phyloP scores from a whole-genome alignment of 176 grass and related monocot genomes.

The Ensete glaucum region DNA sequence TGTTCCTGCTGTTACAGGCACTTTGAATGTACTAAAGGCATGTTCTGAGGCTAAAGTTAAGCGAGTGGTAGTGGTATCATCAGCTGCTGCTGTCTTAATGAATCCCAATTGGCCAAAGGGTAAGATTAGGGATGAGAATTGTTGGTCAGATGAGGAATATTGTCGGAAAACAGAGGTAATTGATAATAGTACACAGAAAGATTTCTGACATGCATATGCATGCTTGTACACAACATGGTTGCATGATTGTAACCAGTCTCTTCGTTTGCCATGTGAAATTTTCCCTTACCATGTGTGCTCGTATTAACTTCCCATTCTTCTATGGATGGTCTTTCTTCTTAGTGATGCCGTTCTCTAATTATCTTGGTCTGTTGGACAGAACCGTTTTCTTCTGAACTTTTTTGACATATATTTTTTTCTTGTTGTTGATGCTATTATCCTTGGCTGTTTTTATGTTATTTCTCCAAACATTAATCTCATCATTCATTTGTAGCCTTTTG shows the following conservation, averaged over 20 bases:
- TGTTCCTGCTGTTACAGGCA: slow-evolving; percentile 50
- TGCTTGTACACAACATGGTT: background rate
- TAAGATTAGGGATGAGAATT: slow-evolving; percentile 45
- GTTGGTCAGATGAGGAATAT: slow-evolving; percentile 54
- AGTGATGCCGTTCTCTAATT: background rate
- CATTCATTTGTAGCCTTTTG: too few relatives aligned
- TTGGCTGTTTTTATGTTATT: background rate
- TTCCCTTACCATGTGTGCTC: too few relatives aligned
- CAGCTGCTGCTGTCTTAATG: slow-evolving; percentile 27
- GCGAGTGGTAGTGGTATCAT: slow-evolving; percentile 59
- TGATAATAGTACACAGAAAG: background rate
- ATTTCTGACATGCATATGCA: background rate
- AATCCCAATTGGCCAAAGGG: slow-evolving; percentile 35
- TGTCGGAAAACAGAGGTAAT: slow-evolving; percentile 44
- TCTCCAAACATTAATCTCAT: too few relatives aligned
- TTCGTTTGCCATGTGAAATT: too few relatives aligned
- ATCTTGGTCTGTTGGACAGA: background rate
- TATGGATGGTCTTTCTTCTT: background rate
- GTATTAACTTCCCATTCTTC: background rate
- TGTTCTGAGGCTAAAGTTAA: slow-evolving; percentile 31
- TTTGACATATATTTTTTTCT: background rate
- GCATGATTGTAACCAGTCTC: background rate
- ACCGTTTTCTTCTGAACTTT: background rate
- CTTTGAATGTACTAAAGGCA: slow-evolving; percentile 51
- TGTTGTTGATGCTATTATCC: background rate